Conservation (phyloP, 1,139 yeast genomes). For the Meyerozyma athensensis region DNA sequence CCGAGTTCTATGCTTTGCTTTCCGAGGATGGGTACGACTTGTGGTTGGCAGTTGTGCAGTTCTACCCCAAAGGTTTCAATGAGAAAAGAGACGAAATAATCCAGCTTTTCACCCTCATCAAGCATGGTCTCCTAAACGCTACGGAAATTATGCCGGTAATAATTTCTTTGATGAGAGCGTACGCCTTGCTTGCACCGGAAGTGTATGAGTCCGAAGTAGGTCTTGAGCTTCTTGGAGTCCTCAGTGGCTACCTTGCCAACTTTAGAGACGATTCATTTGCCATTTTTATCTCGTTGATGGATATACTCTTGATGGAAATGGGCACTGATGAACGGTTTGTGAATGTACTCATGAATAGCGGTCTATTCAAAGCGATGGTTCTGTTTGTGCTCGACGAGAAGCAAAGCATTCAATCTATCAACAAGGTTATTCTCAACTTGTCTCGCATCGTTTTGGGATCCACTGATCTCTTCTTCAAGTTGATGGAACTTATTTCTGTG, state of each 20-base stretch:
- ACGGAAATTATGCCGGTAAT: constrained; percentile 76
- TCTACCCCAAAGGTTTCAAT: constrained; percentile 30
- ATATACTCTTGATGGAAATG: constrained; percentile 42
- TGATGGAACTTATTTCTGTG: constrained; percentile 28
- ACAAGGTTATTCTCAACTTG: constrained; percentile 49
- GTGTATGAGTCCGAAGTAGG: constrained; percentile 28
- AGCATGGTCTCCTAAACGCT: constrained; percentile 51
- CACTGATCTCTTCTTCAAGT: constrained; percentile 39
- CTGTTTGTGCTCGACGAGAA: constrained; percentile 45
- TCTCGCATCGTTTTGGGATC: constrained; percentile 50
- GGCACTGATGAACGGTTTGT: constrained; percentile 26
- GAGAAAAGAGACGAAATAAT: constrained; percentile 23
- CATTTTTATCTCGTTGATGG: constrained; percentile 54
- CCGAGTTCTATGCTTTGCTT: constrained; percentile 58
- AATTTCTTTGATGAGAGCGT: constrained; percentile 67
- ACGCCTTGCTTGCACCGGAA: constrained; percentile 54
- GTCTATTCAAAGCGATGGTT: constrained; percentile 42
- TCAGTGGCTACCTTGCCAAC: constrained; percentile 52
- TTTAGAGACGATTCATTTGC: constrained; percentile 71
- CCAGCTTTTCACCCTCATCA: constrained; percentile 40
- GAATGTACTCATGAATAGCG: constrained; percentile 39
- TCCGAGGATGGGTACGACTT: constrained; percentile 87
- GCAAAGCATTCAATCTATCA: constrained; percentile 43
- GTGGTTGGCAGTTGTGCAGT: constrained; percentile 71
- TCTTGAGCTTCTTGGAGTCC: constrained; percentile 42